Conservation (phyloP, 176 grass and related monocot species). For the Avena sativa region DNA sequence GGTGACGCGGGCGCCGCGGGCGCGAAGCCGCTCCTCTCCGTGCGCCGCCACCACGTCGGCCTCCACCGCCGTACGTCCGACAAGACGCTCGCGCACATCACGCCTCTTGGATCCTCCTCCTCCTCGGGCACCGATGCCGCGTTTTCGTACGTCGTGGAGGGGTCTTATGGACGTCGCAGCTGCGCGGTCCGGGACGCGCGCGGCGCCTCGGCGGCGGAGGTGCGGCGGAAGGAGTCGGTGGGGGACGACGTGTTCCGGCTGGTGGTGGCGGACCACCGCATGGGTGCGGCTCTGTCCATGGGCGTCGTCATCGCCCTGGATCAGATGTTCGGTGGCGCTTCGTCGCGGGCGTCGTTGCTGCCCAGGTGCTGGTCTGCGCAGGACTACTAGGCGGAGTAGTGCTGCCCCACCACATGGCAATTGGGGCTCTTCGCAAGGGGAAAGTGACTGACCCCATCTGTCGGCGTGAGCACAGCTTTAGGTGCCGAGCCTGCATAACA, state of each 20-base stretch:
- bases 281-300: conserved; percentile 64
- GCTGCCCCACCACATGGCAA: neutral
- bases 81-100: conserved; percentile 50
- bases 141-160: conserved; percentile 58
- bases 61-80: conserved; percentile 41
- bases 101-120: neutral
- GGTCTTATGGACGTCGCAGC: conserved; percentile 63
- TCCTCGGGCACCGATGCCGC: neutral
- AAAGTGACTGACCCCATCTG: neutral
- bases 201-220: conserved; percentile 56
- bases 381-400: neutral
- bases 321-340: conserved; percentile 61
- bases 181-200: conserved; percentile 54
- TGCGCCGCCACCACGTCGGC: conserved; percentile 51
- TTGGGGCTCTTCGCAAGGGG: neutral
- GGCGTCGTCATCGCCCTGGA: conserved; percentile 75
- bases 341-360: conserved; percentile 33
- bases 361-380: conserved; percentile 50
- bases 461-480: conserved; percentile 26
- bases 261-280: conserved; percentile 40
- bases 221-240: conserved; percentile 59
- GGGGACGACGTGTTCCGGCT: conserved; percentile 71
- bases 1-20: conserved; percentile 48
- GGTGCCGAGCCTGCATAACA: neutral
- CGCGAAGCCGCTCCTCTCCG: conserved; percentile 48